Evolutionary conservation across 768 basidiomycete genomes (phyloP).

Genomic region (Tricholoma matsutake): DNA sequence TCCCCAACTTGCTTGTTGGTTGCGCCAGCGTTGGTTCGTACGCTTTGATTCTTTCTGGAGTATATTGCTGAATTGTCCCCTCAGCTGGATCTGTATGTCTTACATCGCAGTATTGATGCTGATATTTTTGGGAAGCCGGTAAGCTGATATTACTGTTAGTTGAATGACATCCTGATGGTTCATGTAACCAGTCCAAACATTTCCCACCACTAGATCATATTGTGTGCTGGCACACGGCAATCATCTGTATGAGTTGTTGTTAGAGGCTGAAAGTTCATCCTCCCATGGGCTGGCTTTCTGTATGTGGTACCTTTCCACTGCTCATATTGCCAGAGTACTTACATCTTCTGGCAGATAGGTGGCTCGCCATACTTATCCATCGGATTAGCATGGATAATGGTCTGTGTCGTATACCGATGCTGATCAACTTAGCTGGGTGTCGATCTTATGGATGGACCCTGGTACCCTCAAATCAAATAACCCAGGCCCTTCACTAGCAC

Average conservation of each 20-base stretch:
- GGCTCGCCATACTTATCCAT: background rate
- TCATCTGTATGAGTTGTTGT: background rate
- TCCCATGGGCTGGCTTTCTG: background rate
- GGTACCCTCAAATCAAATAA: conserved; percentile 14
- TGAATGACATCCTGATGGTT: background rate
- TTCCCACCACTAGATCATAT: background rate
- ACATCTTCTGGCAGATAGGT: background rate
- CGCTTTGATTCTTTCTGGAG: background rate
- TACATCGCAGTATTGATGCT: background rate
- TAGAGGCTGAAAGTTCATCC: background rate
- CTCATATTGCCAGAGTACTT: background rate
- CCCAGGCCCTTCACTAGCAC: conserved; percentile 13
- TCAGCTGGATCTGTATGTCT: background rate
- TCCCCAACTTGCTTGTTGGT: conserved; percentile 1
- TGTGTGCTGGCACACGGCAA: background rate
- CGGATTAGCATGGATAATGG: background rate
- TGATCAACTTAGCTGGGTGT: background rate
- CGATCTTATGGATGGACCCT: background rate
- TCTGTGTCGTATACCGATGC: background rate
- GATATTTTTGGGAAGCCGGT: background rate
- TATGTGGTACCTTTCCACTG: background rate
- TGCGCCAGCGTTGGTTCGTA: background rate
- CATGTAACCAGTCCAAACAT: background rate
- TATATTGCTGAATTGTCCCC: background rate
- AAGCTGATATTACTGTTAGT: background rate